Base-by-base conservation (phyloP, 2,329 filamentous ascomycete species). In the Sporothrix mexicana region DNA sequence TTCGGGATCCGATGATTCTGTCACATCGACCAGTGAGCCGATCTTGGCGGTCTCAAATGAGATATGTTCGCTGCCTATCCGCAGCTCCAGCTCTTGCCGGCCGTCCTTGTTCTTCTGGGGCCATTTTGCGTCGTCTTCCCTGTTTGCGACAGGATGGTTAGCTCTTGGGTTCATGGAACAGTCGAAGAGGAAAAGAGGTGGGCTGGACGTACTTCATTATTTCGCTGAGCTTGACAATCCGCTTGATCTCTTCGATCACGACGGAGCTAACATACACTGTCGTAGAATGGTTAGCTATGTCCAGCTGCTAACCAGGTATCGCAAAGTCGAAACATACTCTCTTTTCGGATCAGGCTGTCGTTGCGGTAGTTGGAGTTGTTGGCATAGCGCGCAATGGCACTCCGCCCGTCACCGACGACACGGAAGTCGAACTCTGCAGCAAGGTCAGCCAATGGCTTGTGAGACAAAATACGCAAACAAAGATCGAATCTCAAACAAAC, bases 341-440 rank as follows among this genome's bases (percentile, higher is more conserved):
- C 96, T 95, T 99, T 99, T 76, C 96, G 92, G 80, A 99, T 99
- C 77, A 99, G 85, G 75, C 95, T 98, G 81, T 99, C 96, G 83
- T 99, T 99, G 79, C 96, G 91, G 84, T 99, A 99, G 84, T 99
- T 99, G 73, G 95, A 98, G 83, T 99, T 99, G 87, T 99, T 99
- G 76, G 96, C 96, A 84, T 99, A 99, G 83, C 96, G 91, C 45
- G 95, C 94, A 70, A 96, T 93, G 8, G 96, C 96, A 80, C 95
- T 98, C 74, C 93, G 90, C 69, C 96, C 96, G 81, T 99, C 96
- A 71, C 94, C 94, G 62, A 98, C 89, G 30, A 94, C 93, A 72
- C 95, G 90, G 79, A 99, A 96, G 81, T 99, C 96, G 82, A 99
- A 99, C 83, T 99, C 95, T 98, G 77, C 1, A 23, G 74, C 81